A percentile compares a stretch with the other conserved stretches of the same genome.
Conservation (phyloP, 78 protist species). For the Mastigamoeba balamuthi region DNA sequence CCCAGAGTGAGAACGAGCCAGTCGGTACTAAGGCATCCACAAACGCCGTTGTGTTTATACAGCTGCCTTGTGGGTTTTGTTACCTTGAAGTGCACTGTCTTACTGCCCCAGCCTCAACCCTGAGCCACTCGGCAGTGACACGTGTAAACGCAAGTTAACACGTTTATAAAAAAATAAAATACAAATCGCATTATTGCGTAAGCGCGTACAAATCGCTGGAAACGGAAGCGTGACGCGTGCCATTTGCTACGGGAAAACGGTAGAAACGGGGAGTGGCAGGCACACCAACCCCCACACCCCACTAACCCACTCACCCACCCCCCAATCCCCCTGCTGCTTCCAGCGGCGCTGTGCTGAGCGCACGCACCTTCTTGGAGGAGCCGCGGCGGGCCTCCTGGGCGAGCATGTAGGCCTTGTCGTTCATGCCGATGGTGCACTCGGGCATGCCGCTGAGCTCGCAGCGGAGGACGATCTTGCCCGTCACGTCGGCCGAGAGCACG, state of each 20-base stretch:
- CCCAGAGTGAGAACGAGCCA: neutral
- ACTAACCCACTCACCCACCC: neutral
- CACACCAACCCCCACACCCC: too few species aligned
- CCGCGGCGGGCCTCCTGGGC: neutral
- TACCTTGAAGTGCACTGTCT: too few species aligned
- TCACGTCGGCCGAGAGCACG: conserved; percentile 77
- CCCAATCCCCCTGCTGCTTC: conserved; percentile 2
- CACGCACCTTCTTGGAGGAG: neutral
- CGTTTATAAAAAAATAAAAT: neutral
- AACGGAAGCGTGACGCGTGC: too few species aligned
- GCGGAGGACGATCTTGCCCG: conserved; percentile 80
- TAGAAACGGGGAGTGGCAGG: neutral
- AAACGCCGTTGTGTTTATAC: too few species aligned
- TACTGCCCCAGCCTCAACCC: too few species aligned
- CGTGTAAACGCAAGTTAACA: neutral
- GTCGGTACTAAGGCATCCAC: too few species aligned
- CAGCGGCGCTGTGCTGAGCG: neutral
- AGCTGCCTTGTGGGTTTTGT: too few species aligned
- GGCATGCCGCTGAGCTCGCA: conserved; percentile 94
- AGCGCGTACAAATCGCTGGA: too few species aligned
- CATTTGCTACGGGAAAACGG: neutral
- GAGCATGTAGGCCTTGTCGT: conserved; percentile 78
- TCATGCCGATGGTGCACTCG: conserved; percentile 95
- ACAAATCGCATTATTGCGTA: too few species aligned
- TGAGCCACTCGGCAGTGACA: neutral